phyloP scores from a whole-genome alignment of 345 rosid genomes.

The Aquilaria malaccensis region DNA sequence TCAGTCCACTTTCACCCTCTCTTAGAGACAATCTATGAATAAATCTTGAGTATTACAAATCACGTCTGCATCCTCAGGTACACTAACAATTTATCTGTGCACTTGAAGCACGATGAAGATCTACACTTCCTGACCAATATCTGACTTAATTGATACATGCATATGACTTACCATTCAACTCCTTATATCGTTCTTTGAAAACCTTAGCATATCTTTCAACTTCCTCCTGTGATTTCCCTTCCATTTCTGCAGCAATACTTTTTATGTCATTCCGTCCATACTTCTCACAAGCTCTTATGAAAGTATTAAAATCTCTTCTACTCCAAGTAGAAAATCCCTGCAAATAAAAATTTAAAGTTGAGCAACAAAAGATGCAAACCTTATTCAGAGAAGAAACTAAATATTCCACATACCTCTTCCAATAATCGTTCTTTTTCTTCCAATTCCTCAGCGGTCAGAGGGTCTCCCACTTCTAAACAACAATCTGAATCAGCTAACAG shows the following conservation, averaged over 20 bases:
- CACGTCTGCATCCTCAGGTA: too few relatives aligned
- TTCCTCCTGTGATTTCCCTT: conserved; percentile 89
- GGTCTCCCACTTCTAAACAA: conserved; percentile 69
- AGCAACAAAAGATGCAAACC: conserved; percentile 14
- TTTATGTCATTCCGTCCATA: conserved; percentile 83
- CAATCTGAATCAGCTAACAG: conserved; percentile 16
- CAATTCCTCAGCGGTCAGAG: conserved; percentile 91
- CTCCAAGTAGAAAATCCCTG: conserved; percentile 99
- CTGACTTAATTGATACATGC: background rate
- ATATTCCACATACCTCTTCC: conserved; percentile 60
- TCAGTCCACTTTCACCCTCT: background rate
- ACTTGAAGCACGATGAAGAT: too few relatives aligned
- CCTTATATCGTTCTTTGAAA: conserved; percentile 88
- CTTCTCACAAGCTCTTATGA: conserved; percentile 93
- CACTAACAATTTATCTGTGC: too few relatives aligned
- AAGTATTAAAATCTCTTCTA: conserved; percentile 84
- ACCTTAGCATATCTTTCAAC: conserved; percentile 85
- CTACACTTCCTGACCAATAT: background rate
- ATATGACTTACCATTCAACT: conserved; percentile 54
- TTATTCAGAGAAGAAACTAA: conserved; percentile 1
- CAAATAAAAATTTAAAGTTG: conserved; percentile 10
- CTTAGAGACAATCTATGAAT: background rate
- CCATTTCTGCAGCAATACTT: conserved; percentile 89
- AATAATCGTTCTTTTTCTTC: conserved; percentile 87
- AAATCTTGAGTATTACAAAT: too few relatives aligned